Percentiles rank a stretch among this genome's conserved stretches.
Conservation (phyloP, 202 grass and related monocot species). For the Panicum virgatum region DNA sequence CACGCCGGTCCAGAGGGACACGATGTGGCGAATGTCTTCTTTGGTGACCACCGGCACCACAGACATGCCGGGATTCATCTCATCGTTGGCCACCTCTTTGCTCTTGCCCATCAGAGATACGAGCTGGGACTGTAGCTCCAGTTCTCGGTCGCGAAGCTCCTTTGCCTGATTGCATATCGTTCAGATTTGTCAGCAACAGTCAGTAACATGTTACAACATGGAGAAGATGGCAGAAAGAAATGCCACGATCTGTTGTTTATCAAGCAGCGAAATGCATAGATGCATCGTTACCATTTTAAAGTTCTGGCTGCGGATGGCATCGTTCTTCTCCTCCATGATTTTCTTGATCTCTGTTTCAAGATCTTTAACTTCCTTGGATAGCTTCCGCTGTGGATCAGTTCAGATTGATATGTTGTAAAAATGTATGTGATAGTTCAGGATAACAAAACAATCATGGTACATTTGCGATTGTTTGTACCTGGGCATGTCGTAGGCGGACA, state of each 20-base stretch:
- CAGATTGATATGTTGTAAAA: background rate
- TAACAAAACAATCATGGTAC: background rate
- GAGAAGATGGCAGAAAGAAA: background rate
- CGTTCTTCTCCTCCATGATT: constrained; percentile 59
- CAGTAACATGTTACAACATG: background rate
- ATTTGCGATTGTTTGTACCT: constrained; percentile 30
- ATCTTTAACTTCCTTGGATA: constrained; percentile 55
- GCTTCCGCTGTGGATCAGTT: constrained; percentile 21
- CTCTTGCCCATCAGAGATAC: constrained; percentile 50
- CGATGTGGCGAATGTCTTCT: constrained; percentile 40
- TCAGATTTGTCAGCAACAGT: background rate
- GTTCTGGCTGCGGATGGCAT: constrained; percentile 51
- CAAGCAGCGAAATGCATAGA: background rate
- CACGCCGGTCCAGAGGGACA: constrained; percentile 41
- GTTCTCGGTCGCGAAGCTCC: constrained; percentile 50
- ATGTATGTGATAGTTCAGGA: background rate
- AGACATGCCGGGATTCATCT: constrained; percentile 15
- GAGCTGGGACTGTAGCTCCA: no score
- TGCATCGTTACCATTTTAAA: constrained; percentile 44
- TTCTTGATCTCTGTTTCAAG: constrained; percentile 52
- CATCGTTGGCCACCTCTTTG: constrained; percentile 48
- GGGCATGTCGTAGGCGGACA: constrained; percentile 58
- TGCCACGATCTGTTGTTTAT: no score
- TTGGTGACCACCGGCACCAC: constrained; percentile 39
- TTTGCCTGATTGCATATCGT: constrained; percentile 48